Percentiles rank a stretch among this genome's conserved stretches.
Conservation (phyloP, 805 yeast genomes). For the Wickerhamiella parazyma region DNA sequence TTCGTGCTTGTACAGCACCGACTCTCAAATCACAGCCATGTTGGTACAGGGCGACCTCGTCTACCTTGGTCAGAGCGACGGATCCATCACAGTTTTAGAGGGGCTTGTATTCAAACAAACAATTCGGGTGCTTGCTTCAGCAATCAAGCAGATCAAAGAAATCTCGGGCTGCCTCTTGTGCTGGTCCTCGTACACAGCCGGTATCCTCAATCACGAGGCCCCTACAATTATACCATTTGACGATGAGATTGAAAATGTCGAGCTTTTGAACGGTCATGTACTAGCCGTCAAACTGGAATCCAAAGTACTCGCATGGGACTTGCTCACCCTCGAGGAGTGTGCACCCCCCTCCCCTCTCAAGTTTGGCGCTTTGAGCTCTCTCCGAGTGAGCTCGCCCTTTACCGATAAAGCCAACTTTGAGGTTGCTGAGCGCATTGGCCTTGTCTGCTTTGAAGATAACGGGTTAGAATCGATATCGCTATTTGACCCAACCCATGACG, state of each 20-base stretch:
- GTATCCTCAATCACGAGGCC: neutral
- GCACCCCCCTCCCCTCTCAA: neutral
- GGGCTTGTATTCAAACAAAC: neutral
- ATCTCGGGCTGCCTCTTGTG: neutral
- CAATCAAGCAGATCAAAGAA: neutral
- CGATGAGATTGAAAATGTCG: neutral
- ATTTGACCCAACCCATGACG: neutral
- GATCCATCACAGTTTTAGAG: neutral
- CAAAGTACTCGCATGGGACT: neutral
- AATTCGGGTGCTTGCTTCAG: neutral
- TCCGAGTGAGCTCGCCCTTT: neutral
- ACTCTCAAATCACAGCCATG: neutral
- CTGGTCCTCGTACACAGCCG: neutral
- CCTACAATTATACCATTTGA: neutral
- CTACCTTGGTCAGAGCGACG: constrained; percentile 9
- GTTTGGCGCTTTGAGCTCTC: neutral
- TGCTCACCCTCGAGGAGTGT: neutral
- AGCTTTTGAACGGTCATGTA: neutral
- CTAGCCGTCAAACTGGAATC: neutral
- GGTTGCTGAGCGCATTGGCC: neutral
- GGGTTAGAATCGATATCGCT: neutral
- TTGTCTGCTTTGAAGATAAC: neutral
- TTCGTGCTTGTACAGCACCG: neutral
- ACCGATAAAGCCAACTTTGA: neutral
- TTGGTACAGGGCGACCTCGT: neutral